Conservation (phyloP, 1,284 basidiomycete species). For the Athelia psychrophila region DNA sequence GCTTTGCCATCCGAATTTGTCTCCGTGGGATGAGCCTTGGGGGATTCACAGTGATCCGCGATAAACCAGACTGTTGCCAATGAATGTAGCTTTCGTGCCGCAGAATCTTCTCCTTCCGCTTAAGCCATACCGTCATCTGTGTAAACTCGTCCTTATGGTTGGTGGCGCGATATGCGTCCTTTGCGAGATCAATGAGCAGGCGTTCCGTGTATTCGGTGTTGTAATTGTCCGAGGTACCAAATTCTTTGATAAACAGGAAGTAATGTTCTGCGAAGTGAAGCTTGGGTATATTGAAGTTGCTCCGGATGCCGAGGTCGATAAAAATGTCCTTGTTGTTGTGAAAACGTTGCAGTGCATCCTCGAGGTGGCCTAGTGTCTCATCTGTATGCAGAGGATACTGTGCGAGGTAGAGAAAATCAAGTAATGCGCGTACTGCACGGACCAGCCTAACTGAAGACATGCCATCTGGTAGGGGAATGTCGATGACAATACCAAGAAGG, state of each 20-base stretch:
- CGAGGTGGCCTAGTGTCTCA: conserved; percentile 17
- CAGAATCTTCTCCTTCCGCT: conserved; percentile 22
- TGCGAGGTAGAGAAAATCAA: conserved; percentile 35
- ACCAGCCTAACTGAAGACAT: conserved; percentile 10
- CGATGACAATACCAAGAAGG: conserved; percentile 23
- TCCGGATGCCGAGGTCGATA: conserved; percentile 20
- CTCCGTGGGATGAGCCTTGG: conserved; percentile 4
- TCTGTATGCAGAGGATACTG: conserved; percentile 26
- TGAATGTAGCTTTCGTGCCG: conserved; percentile 11
- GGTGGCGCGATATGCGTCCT: conserved; percentile 26
- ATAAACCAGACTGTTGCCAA: conserved; percentile 6
- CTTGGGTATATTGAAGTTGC: conserved; percentile 31
- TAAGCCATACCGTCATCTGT: conserved; percentile 33
- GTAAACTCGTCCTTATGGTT: conserved; percentile 26
- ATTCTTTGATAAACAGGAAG: conserved; percentile 14
- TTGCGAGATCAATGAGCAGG: conserved; percentile 29
- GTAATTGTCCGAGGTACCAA: conserved; percentile 25
- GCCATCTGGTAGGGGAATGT: conserved; percentile 11
- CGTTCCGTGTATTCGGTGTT: conserved; percentile 29
- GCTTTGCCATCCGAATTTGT: conserved; percentile 8
- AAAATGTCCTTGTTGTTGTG: conserved; percentile 29
- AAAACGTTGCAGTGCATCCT: conserved; percentile 21
- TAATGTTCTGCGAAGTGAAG: conserved; percentile 29
- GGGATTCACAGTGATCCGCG: neutral
- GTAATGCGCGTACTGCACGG: conserved; percentile 16